Evolutionary conservation across 2,329 filamentous ascomycete genomes (phyloP), one percentile per base, ranked within the genome.

Genomic region (Trichoderma asperellum): DNA sequence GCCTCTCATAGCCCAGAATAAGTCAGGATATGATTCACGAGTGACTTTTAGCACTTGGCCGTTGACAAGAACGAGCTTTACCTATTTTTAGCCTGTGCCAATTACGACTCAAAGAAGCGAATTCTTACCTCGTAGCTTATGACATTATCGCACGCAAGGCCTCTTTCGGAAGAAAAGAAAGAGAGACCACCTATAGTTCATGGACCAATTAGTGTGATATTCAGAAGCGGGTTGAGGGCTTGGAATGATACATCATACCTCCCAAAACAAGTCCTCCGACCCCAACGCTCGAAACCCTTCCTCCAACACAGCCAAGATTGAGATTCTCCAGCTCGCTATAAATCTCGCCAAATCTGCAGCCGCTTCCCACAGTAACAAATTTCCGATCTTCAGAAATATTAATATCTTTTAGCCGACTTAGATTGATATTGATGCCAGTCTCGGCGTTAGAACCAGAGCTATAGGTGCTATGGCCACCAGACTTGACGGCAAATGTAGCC

Each of bases 1-100:
- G 21, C 62, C 52, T 43, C 49, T 47, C 62, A 65, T 65, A 2
- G 21, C 52, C 52, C 24, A 65, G 18, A 65, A 65, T 18, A 65
- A 14, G 2, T 65, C 62, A 43, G 35, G 49, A 34, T 56, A n/a
- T 16, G 62, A 64, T 24, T 43, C 18, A 12, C 21, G n/a, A 12
- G 18, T 65, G 18, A 65, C 62, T 5, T 56, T 65, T 10, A 65
- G 24, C 4, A 56, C 35, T 34, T 43, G 49, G 0, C 62, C 62
- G 32, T 24, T 65, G 4, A 14, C 32, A 43, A 56, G 49, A 24
- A 65, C 62, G 16, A 65, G 52, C 62, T 56, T 65, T 24, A 14
- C 34, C 10, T 32, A 29, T 12, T 4, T 24, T 55, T 14, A 56
- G 24, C 18, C 14, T 21, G 11, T 24, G 27, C 2, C 4, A 14